phyloP scores from a whole-genome alignment of 1,284 basidiomycete species.

The Rhodotorula sp. region DNA sequence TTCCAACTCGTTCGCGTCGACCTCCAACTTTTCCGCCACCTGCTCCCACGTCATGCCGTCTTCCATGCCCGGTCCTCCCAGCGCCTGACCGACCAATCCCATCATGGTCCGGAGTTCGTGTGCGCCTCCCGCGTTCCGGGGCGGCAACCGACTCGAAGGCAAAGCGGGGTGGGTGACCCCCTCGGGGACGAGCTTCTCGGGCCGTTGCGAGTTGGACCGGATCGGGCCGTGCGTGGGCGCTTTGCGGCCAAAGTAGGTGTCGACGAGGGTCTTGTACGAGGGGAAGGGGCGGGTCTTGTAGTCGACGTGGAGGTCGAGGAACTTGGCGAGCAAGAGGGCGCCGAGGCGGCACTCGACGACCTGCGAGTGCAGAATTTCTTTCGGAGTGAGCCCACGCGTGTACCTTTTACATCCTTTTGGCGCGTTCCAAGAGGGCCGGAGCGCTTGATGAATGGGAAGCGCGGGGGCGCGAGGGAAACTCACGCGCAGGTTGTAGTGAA shows the following conservation, averaged over 20 bases:
- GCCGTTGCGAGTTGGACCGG: slow-evolving; percentile 22
- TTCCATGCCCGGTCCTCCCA: slow-evolving; percentile 38
- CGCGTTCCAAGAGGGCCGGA: background rate
- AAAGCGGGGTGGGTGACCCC: slow-evolving; percentile 32
- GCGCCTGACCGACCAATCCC: slow-evolving; percentile 30
- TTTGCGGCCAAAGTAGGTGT: slow-evolving; percentile 27
- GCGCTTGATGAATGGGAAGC: background rate
- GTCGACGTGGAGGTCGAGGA: slow-evolving; percentile 30
- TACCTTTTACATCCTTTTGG: background rate
- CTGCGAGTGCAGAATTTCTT: background rate
- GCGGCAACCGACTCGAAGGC: slow-evolving; percentile 23
- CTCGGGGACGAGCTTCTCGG: slow-evolving; percentile 21
- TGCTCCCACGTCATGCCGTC: slow-evolving; percentile 40
- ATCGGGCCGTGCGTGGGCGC: slow-evolving; percentile 29
- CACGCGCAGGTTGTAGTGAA: slow-evolving; percentile 75
- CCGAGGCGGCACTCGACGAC: slow-evolving; percentile 77
- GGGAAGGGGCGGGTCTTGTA: slow-evolving; percentile 15
- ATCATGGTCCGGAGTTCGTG: slow-evolving; percentile 39
- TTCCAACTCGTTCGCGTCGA: slow-evolving; percentile 21
- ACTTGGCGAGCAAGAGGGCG: slow-evolving; percentile 64
- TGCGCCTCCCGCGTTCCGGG: slow-evolving; percentile 23
- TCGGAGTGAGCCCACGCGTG: background rate
- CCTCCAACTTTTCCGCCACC: slow-evolving; percentile 32
- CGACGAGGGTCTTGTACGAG: slow-evolving; percentile 32
- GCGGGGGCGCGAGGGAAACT: background rate